phyloP scores from a whole-genome alignment of 1,284 basidiomycete genomes.

The Filobasidium uniguttulatum region DNA sequence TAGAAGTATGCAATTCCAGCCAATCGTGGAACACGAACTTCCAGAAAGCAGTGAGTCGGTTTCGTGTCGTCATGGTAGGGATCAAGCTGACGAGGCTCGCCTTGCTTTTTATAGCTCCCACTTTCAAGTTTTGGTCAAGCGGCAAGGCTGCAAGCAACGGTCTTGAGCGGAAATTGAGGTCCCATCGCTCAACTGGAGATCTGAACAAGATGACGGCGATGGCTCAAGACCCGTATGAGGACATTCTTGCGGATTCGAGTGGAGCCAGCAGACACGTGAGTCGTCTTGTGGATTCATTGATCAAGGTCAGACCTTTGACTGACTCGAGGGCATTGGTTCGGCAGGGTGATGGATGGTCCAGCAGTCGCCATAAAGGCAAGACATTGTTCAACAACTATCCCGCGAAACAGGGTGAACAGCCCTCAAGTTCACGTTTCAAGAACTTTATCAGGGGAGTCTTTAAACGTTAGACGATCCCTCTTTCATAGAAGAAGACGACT shows the following conservation, averaged over 20 bases:
- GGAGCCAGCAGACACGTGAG: conserved; percentile 4
- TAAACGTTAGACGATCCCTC: background rate
- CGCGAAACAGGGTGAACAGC: background rate
- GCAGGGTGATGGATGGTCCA: background rate
- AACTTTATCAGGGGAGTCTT: background rate
- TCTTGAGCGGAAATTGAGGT: conserved; percentile 10
- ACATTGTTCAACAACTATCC: background rate
- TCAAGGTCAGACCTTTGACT: background rate
- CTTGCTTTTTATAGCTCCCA: background rate
- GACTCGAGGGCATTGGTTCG: background rate
- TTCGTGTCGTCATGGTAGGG: background rate
- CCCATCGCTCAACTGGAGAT: conserved; percentile 14
- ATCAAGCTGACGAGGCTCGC: background rate
- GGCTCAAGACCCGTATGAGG: conserved; percentile 2
- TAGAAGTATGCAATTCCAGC: conserved; percentile 5
- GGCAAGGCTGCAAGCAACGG: background rate
- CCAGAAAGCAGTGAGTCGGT: conserved; percentile 4
- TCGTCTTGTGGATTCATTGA: background rate
- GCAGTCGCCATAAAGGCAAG: background rate
- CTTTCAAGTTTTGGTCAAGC: conserved; percentile 6
- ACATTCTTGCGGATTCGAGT: background rate
- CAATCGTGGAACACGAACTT: conserved; percentile 5
- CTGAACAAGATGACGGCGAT: conserved; percentile 1
- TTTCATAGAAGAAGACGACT: too few species aligned
- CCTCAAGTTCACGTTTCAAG: conserved; percentile 1